Conservation (phyloP, 805 yeast genomes). For the Wickerhamomyces rabaulensis region DNA sequence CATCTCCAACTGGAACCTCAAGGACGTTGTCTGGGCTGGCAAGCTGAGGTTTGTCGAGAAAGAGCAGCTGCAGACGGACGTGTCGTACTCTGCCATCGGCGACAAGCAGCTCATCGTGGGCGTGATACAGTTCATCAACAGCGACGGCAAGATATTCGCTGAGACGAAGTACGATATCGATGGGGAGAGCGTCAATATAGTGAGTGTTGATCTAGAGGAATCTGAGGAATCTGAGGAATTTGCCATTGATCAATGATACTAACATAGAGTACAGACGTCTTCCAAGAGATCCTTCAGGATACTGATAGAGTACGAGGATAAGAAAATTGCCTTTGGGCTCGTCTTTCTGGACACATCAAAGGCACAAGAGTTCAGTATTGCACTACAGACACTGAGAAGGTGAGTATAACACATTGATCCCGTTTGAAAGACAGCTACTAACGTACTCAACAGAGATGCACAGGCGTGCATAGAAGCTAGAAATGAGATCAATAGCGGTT, state of each 20-base stretch:
- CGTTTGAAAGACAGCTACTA: background rate
- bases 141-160: slow-evolving; percentile 30
- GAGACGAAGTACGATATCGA: slow-evolving; percentile 26
- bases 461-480: slow-evolving; percentile 1
- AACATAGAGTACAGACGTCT: slow-evolving; percentile 7
- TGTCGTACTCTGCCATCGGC: background rate
- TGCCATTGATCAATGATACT: background rate
- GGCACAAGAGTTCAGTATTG: slow-evolving; percentile 32
- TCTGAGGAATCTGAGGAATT: too few relatives aligned
- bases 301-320: slow-evolving; percentile 25
- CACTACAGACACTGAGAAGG: slow-evolving; percentile 29
- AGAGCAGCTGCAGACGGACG: slow-evolving; percentile 9
- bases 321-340: slow-evolving; percentile 36
- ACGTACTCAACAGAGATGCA: background rate
- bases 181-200: slow-evolving; percentile 25
- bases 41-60: slow-evolving; percentile 25
- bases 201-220: slow-evolving; percentile 18
- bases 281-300: slow-evolving; percentile 29
- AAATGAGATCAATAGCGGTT: background rate
- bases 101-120: slow-evolving; percentile 2
- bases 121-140: slow-evolving; percentile 8
- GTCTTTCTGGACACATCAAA: slow-evolving; percentile 30
- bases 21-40: slow-evolving; percentile 32
- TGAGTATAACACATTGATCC: slow-evolving; percentile 4
- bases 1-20: slow-evolving; percentile 26